Evolutionary conservation across 148 eudicot genomes (phyloP).

Genomic region (Polygonum aviculare): DNA sequence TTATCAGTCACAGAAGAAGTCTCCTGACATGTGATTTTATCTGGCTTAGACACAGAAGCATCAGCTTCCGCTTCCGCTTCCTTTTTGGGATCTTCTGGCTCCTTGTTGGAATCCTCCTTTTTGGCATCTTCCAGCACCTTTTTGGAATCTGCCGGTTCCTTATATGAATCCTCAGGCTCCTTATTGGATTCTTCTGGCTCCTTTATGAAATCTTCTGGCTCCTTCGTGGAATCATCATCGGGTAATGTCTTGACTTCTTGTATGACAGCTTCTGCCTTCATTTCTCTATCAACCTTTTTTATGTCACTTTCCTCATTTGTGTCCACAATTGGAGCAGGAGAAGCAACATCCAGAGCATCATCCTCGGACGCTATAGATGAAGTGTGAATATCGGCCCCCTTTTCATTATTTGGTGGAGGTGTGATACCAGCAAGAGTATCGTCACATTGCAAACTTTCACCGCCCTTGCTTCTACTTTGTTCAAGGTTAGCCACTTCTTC

Average conservation of each 20-base stretch:
- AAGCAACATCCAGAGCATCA: slow-evolving; percentile 32
- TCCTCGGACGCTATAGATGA: slow-evolving; percentile 28
- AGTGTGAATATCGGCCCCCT: slow-evolving; percentile 20
- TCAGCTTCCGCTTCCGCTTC: slow-evolving; percentile 39
- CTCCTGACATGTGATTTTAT: slow-evolving; percentile 32
- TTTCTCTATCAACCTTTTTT: background rate
- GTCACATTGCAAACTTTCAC: slow-evolving; percentile 17
- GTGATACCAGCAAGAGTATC: slow-evolving; percentile 25
- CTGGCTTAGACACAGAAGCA: slow-evolving; percentile 24
- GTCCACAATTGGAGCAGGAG: slow-evolving; percentile 20
- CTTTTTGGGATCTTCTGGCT: slow-evolving; percentile 28
- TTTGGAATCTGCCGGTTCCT: slow-evolving; percentile 24
- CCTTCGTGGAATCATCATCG: slow-evolving; percentile 25
- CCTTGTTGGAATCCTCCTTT: slow-evolving; percentile 28
- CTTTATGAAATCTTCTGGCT: slow-evolving; percentile 29
- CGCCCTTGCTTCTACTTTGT: slow-evolving; percentile 28
- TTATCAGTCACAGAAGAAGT: slow-evolving; percentile 17
- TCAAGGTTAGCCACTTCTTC: slow-evolving; percentile 18
- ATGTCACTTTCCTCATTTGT: slow-evolving; percentile 8
- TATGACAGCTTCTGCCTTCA: slow-evolving; percentile 18
- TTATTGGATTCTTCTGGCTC: slow-evolving; percentile 29
- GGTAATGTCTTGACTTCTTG: slow-evolving; percentile 27
- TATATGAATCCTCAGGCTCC: slow-evolving; percentile 27
- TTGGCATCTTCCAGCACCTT: background rate
- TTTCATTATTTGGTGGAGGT: slow-evolving; percentile 26